Conservation (phyloP, 805 yeast species). For the Starmerella sp. region DNA sequence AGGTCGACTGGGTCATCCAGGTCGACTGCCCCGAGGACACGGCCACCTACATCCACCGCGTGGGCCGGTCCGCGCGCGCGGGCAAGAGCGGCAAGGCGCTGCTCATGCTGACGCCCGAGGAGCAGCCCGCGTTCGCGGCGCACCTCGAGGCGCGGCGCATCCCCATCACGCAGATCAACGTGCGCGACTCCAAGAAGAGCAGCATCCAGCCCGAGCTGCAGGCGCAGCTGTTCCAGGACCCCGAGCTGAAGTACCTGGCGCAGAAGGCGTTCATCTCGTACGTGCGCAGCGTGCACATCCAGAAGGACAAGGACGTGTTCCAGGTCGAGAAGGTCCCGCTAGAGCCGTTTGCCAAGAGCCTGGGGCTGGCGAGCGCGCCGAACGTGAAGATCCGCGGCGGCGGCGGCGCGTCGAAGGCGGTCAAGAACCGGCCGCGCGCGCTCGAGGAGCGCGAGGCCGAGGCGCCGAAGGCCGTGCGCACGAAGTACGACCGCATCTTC, state of each 20-base stretch:
- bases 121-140: constrained; percentile 56
- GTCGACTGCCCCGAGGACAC: constrained; percentile 85
- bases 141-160: constrained; percentile 53
- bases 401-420: constrained; percentile 12
- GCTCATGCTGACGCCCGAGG: constrained; percentile 72
- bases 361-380: constrained; percentile 96
- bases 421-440: constrained; percentile 69
- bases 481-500: constrained; percentile 91
- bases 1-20: constrained; percentile 90
- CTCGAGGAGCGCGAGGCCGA: constrained; percentile 37
- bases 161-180: constrained; percentile 58
- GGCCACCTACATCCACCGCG: constrained; percentile 83
- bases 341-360: constrained; percentile 73
- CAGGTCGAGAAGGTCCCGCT: constrained; percentile 63
- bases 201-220: constrained; percentile 76
- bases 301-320: constrained; percentile 78
- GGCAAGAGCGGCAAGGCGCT: constrained; percentile 76
- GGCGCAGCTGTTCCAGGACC: constrained; percentile 80
- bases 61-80: constrained; percentile 80
- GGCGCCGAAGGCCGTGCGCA: constrained; percentile 46
- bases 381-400: constrained; percentile 57
- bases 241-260: constrained; percentile 82
- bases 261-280: constrained; percentile 94
- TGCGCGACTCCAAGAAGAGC: constrained; percentile 62
- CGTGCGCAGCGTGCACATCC: constrained; percentile 71